Evolutionary conservation across 2,329 filamentous ascomycete genomes (phyloP), one percentile per base, ranked within the genome.

Genomic region (Trichothecium sympodiale): DNA sequence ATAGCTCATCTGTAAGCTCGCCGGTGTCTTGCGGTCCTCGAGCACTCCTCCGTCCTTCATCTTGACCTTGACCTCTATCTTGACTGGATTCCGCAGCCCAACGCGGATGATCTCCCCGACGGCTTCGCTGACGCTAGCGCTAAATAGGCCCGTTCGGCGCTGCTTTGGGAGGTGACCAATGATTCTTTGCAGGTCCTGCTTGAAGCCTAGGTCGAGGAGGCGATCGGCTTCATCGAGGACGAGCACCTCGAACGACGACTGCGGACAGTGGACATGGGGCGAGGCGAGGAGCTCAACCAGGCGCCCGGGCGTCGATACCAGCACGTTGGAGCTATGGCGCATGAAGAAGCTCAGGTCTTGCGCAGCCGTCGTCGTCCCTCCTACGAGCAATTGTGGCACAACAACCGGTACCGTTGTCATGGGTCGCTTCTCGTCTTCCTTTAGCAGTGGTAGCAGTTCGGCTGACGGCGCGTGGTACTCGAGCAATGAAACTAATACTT

Each of bases 171-270:
- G 62, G 13, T 83, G 74, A 0, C 77, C 75, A 16, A 98, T 63
- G 29, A 96, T 94, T 37, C 77, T 83, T 46, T 91, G 85, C 18
- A 98, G 60, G 46, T 94, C 87, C 38, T 84, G 80, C 56, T 93
- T 91, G 60, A 98, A 96, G 5, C 93, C 91, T 16, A 96, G 70
- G 59, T 98, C 91, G 9, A 98, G 67, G 17, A 98, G 64, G 40
- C 91, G 74, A 57, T 98, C 91, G 34, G 89, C 91, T 62, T 98
- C 91, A 52, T 98, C 91, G 26, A 98, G 71, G 4, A 98, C 83
- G 9, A 98, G 73, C 34, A 86, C 77, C 55, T 98, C 89, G 46
- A 98, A 96, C 0, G 84, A 84, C 1, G 84, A 87, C 41, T 89
- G 82, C 1, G 85, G 79, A 47, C 84, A 88, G 54, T 93, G 84